phyloP scores from a whole-genome alignment of 176 grass and related monocot genomes.

The Musa schizocarpa region DNA sequence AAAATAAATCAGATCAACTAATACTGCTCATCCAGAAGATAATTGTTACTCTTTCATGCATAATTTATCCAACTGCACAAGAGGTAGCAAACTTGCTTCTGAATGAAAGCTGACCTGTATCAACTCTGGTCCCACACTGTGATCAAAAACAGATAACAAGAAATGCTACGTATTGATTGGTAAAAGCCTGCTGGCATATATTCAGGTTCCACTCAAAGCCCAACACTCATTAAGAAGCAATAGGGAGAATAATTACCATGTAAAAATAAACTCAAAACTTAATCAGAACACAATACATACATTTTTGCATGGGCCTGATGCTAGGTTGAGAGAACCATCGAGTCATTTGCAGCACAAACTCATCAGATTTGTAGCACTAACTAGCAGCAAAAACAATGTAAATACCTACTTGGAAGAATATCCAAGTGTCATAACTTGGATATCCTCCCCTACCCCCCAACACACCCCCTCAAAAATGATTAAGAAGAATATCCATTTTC shows the following conservation, averaged over 20 bases:
- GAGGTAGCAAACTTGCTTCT: conserved; percentile 45
- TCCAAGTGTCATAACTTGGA: not conserved
- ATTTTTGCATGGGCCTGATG: conserved; percentile 62
- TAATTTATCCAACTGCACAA: conserved; percentile 22
- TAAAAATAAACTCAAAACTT: conserved; percentile 24
- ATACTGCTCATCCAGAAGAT: not conserved
- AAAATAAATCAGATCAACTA: conserved; percentile 20
- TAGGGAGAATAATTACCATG: conserved; percentile 32
- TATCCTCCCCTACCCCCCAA: too few species aligned
- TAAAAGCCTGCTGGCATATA: conserved; percentile 57
- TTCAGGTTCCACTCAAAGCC: conserved; percentile 57
- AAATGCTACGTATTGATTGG: conserved; percentile 47
- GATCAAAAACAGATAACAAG: conserved; percentile 78
- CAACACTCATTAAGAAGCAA: conserved; percentile 42
- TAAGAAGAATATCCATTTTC: conserved; percentile 22
- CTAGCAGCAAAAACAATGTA: conserved; percentile 53
- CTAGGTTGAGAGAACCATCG: conserved; percentile 55
- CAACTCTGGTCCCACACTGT: conserved; percentile 52
- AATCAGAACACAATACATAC: conserved; percentile 85
- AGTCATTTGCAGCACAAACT: conserved; percentile 75
- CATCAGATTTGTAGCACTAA: conserved; percentile 74
- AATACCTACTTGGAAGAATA: conserved; percentile 63
- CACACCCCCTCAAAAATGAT: not conserved
- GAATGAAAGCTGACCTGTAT: conserved; percentile 95
- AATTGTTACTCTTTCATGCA: not conserved